Evolutionary conservation across 1,139 yeast species (phyloP).

Genomic region (Candida gigantensis): DNA sequence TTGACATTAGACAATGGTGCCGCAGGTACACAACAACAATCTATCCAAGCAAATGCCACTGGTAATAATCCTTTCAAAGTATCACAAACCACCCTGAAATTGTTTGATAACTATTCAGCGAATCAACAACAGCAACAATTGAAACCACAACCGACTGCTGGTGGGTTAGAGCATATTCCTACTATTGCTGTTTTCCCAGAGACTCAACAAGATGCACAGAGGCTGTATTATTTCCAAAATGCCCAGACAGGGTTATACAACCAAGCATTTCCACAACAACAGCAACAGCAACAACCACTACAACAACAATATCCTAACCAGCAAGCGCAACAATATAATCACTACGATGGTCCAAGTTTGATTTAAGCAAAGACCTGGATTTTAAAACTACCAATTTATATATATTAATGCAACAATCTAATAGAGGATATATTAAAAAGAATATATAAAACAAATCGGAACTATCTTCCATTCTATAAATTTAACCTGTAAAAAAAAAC

Average conservation of each 20-base stretch:
- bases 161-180: conserved; percentile 63
- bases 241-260: conserved; percentile 43
- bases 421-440: too few species aligned
- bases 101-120: conserved; percentile 29
- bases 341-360: conserved; percentile 33
- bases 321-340: conserved; percentile 13
- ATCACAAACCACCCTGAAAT: conserved; percentile 36
- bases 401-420: neutral
- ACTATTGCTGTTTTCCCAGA: conserved; percentile 68
- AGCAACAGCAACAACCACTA: conserved; percentile 11
- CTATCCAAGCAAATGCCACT: conserved; percentile 31
- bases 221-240: conserved; percentile 35
- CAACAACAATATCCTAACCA: conserved; percentile 5
- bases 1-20: conserved; percentile 26
- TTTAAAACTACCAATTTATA: conserved; percentile 5
- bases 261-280: conserved; percentile 21
- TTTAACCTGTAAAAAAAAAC: too few species aligned
- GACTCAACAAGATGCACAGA: conserved; percentile 48
- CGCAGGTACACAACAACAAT: conserved; percentile 17
- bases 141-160: conserved; percentile 60
- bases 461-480: too few species aligned
- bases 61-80: conserved; percentile 51
- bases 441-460: too few species aligned
- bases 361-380: conserved; percentile 11
- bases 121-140: conserved; percentile 22